These are phyloP conservation scores for Phialemoniopsis sp. DNA, from an alignment of 2,329 filamentous ascomycete species.

Conservation along the genomic window DNA sequence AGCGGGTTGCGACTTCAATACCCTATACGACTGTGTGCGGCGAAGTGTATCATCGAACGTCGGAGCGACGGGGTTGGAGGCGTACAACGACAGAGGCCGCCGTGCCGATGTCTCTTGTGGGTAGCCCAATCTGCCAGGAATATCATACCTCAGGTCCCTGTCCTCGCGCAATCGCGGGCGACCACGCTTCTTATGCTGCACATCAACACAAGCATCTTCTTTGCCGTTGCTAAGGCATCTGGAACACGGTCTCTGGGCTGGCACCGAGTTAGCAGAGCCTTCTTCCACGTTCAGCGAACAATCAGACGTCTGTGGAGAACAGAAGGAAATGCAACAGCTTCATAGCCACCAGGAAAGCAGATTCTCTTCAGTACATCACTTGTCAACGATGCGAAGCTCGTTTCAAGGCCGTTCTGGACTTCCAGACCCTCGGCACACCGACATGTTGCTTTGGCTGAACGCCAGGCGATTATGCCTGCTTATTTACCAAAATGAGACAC, in stretches of 20 bases:
- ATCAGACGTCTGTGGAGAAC: too few species aligned
- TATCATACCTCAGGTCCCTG: slow-evolving; percentile 54
- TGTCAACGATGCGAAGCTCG: too few species aligned
- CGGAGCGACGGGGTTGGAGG: slow-evolving; percentile 31
- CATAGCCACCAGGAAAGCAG: too few species aligned
- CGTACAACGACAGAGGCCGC: slow-evolving; percentile 48
- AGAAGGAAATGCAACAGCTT: too few species aligned
- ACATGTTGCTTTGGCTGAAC: too few species aligned
- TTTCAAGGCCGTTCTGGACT: too few species aligned
- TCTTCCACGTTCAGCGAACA: too few species aligned
- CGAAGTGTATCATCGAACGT: slow-evolving; percentile 42
- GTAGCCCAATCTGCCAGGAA: slow-evolving; percentile 37
- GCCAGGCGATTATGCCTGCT: too few species aligned
- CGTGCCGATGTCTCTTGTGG: slow-evolving; percentile 40
- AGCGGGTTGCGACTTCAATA: slow-evolving; percentile 50
- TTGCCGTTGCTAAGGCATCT: slow-evolving; percentile 76
- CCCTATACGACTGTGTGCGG: slow-evolving; percentile 43
- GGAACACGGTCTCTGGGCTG: slow-evolving; percentile 73
- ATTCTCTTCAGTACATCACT: too few species aligned
- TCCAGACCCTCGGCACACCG: too few species aligned
- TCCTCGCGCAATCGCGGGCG: slow-evolving; percentile 74
- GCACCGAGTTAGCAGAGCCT: slow-evolving; percentile 23
- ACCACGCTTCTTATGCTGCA: slow-evolving; percentile 82
- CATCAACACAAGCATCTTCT: slow-evolving; percentile 75
- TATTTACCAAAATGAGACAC: too few species aligned